Evolutionary conservation across 805 yeast genomes (phyloP).

Genomic region (Saccharomycopsis sp.): DNA sequence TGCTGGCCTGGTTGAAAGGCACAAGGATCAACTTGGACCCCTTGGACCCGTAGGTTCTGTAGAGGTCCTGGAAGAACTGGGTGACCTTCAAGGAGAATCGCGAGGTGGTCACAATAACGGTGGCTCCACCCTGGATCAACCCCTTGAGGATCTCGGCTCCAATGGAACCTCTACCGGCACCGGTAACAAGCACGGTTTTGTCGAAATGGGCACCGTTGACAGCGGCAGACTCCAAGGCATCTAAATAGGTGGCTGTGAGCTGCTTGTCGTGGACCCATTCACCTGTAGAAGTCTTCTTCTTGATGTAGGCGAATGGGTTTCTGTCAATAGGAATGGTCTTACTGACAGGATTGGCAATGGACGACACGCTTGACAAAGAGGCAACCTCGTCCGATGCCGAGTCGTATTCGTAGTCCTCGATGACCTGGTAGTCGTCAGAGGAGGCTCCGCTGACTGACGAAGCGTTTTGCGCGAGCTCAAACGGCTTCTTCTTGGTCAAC

Average conservation of each 20-base stretch:
- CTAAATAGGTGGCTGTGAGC: slow-evolving; percentile 72
- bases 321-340: slow-evolving; percentile 72
- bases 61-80: slow-evolving; percentile 90
- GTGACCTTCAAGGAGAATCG: slow-evolving; percentile 91
- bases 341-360: slow-evolving; percentile 68
- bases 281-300: slow-evolving; percentile 65
- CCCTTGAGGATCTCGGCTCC: slow-evolving; percentile 98
- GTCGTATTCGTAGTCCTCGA: slow-evolving; percentile 44
- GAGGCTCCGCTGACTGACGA: slow-evolving; percentile 55
- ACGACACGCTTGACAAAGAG: slow-evolving; percentile 67
- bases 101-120: slow-evolving; percentile 92
- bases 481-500: slow-evolving; percentile 71
- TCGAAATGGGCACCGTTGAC: slow-evolving; percentile 88
- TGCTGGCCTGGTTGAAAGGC: slow-evolving; percentile 98
- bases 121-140: slow-evolving; percentile 94
- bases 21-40: slow-evolving; percentile 93
- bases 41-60: slow-evolving; percentile 86
- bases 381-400: slow-evolving; percentile 75
- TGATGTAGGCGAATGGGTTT: slow-evolving; percentile 90
- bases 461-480: too few species aligned
- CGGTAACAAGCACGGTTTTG: slow-evolving; percentile 87
- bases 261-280: slow-evolving; percentile 79
- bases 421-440: slow-evolving; percentile 30
- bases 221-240: slow-evolving; percentile 90
- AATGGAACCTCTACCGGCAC: slow-evolving; percentile 98